Evolutionary conservation across 148 eudicot genomes (phyloP).

Genomic region (Diospyros kaki): DNA sequence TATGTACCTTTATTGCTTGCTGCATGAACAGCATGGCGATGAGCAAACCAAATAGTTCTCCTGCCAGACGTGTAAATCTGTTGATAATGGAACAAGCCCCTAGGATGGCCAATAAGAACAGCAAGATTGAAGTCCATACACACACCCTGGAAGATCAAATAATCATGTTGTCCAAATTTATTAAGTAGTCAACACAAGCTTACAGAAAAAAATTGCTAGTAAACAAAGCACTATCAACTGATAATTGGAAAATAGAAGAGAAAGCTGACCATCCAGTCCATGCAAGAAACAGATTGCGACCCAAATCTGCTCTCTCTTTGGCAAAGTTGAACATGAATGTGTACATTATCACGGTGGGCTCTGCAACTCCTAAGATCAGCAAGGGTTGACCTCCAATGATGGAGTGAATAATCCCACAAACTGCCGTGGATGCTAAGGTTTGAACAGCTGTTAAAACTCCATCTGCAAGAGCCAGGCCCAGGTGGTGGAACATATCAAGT

Average conservation of each 20-base stretch:
- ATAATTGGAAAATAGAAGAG: neutral
- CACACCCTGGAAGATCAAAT: conserved; percentile 59
- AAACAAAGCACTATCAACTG: too few relatives aligned
- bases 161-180: neutral
- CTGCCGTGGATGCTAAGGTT: conserved; percentile 75
- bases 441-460: conserved; percentile 88
- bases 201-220: neutral
- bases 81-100: conserved; percentile 97
- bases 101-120: conserved; percentile 72
- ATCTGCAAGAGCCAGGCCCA: conserved; percentile 35
- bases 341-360: conserved; percentile 91
- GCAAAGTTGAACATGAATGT: conserved; percentile 90
- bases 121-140: conserved; percentile 79
- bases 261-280: conserved; percentile 85
- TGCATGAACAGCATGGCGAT: conserved; percentile 97
- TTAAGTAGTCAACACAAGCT: neutral
- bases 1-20: conserved; percentile 71
- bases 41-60: conserved; percentile 83
- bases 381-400: conserved; percentile 91
- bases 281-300: conserved; percentile 69
- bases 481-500: neutral
- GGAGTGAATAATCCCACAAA: conserved; percentile 89
- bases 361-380: conserved; percentile 87
- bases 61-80: conserved; percentile 85
- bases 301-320: conserved; percentile 69